Conservation (phyloP, 2,329 filamentous ascomycete genomes). For the Paecilomyces dactylethromorphus region DNA sequence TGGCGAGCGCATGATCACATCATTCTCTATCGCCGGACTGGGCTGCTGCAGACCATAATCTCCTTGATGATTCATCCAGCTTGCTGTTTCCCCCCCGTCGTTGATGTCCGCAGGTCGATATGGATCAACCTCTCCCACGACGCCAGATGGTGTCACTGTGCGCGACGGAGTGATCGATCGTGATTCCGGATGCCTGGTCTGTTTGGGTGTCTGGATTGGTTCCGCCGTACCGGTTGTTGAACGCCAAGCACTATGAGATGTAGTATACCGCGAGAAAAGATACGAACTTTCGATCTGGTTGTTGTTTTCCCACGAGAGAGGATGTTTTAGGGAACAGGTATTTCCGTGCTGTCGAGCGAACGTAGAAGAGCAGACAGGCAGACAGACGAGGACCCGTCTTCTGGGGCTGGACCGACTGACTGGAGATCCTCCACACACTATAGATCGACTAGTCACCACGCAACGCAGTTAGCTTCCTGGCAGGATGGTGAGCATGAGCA, state of each 20-base stretch:
- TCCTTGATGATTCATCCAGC: conserved; percentile 25
- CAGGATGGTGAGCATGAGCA: too few relatives aligned
- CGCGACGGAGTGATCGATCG: too few relatives aligned
- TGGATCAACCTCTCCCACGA: background rate
- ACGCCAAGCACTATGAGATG: too few relatives aligned
- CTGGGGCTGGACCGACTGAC: background rate
- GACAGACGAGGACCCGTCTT: conserved; percentile 1
- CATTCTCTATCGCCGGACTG: conserved; percentile 16
- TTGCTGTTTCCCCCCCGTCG: conserved; percentile 1
- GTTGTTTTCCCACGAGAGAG: too few relatives aligned
- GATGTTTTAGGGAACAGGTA: too few relatives aligned
- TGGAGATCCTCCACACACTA: conserved; percentile 1
- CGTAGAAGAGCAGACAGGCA: background rate
- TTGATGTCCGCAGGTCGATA: background rate
- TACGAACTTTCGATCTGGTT: too few relatives aligned
- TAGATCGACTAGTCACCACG: background rate
- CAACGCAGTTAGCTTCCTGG: background rate
- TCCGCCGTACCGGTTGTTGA: too few relatives aligned
- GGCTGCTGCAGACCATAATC: conserved; percentile 26
- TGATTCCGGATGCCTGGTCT: too few relatives aligned
- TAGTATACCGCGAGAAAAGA: too few relatives aligned
- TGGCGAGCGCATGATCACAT: conserved; percentile 22
- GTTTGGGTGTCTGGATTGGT: too few relatives aligned
- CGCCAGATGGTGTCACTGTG: background rate
- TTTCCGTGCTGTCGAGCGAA: too few relatives aligned